Evolutionary conservation across 129 eudicot species (phyloP).

Genomic region (Helianthus tuberosus): DNA sequence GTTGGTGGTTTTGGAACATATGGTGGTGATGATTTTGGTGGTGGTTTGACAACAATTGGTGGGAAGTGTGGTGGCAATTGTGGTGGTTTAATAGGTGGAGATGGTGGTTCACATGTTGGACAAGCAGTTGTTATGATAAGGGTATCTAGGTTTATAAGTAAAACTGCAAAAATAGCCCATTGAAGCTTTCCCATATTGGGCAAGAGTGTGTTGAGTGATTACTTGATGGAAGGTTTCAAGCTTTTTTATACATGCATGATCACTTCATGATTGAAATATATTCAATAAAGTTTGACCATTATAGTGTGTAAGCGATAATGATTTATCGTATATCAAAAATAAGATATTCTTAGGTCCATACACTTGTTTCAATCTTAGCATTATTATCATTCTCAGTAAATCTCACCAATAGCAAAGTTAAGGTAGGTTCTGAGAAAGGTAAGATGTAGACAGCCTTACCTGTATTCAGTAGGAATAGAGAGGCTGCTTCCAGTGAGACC

Average conservation of each 20-base stretch:
- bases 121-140: slow-evolving; percentile 24
- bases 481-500: too few species aligned
- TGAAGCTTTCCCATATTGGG: slow-evolving; percentile 31
- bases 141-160: slow-evolving; percentile 22
- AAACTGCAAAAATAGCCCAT: slow-evolving; percentile 9
- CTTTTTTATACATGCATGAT: slow-evolving; percentile 30
- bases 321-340: not conserved
- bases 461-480: too few species aligned
- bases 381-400: too few species aligned
- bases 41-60: slow-evolving; percentile 21
- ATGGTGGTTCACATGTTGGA: slow-evolving; percentile 39
- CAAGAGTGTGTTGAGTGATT: slow-evolving; percentile 21
- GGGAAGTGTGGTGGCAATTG: slow-evolving; percentile 24
- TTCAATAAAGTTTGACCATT: not conserved
- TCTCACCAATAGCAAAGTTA: too few species aligned
- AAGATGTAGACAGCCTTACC: too few species aligned
- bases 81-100: slow-evolving; percentile 29
- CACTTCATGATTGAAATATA: slow-evolving; percentile 4
- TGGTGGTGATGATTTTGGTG: slow-evolving; percentile 35
- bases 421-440: too few species aligned
- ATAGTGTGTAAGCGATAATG: not conserved
- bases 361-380: slow-evolving; percentile 17
- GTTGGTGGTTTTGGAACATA: slow-evolving; percentile 36
- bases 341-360: not conserved
- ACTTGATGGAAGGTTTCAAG: not conserved